These are phyloP conservation scores for Fusarium citri DNA, from an alignment of 2,329 filamentous ascomycete species.

Conservation along the genomic window DNA sequence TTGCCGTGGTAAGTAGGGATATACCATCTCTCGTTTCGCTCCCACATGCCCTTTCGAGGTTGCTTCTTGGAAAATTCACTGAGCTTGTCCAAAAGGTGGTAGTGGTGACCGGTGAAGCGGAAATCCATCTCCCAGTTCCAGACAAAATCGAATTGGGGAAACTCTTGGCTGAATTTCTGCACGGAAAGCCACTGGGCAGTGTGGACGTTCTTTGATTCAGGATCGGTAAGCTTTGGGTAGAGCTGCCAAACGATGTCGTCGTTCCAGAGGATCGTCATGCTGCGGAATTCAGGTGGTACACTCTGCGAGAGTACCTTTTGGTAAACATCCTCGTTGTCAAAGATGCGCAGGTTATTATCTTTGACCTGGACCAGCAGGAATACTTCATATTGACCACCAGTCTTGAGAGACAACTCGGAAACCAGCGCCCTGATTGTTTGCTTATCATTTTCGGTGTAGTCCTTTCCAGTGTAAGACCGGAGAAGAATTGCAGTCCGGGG, in stretches of 20 bases:
- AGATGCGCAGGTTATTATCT: slow-evolving; percentile 68
- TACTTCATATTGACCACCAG: slow-evolving; percentile 84
- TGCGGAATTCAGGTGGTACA: slow-evolving; percentile 76
- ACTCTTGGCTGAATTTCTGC: slow-evolving; percentile 79
- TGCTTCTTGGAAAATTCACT: slow-evolving; percentile 72
- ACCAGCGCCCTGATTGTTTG: slow-evolving; percentile 83
- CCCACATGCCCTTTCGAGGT: slow-evolving; percentile 79
- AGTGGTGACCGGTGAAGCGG: slow-evolving; percentile 82
- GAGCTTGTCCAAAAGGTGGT: slow-evolving; percentile 79
- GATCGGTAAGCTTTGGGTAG: slow-evolving; percentile 80
- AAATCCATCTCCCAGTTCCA: slow-evolving; percentile 93
- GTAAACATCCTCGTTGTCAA: slow-evolving; percentile 69
- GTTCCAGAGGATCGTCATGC: slow-evolving; percentile 80
- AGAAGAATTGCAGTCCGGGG: slow-evolving; percentile 79
- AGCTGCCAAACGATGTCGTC: slow-evolving; percentile 78
- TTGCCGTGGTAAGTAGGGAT: slow-evolving; percentile 75
- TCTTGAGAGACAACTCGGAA: slow-evolving; percentile 78
- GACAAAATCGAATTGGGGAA: slow-evolving; percentile 82
- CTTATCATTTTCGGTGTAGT: slow-evolving; percentile 82
- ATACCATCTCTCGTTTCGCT: slow-evolving; percentile 78
- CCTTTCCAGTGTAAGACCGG: slow-evolving; percentile 78
- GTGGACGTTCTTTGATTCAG: slow-evolving; percentile 64
- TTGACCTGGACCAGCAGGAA: slow-evolving; percentile 85
- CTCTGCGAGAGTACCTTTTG: slow-evolving; percentile 68
- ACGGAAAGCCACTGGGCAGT: slow-evolving; percentile 76